These are phyloP conservation scores for Echium plantagineum DNA, from an alignment of 257 asterid species.

Conservation along the genomic window DNA sequence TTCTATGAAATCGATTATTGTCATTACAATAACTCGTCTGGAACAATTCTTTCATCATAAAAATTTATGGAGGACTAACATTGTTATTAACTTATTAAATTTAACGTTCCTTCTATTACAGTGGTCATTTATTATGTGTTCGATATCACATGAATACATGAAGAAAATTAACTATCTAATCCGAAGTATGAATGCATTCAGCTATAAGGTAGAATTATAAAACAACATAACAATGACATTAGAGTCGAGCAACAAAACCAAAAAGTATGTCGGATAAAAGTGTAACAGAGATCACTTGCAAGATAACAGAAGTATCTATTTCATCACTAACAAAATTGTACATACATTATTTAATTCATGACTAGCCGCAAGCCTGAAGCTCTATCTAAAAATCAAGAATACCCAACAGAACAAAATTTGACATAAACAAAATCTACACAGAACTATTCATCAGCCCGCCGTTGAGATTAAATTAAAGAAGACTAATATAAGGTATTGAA, in stretches of 20 bases:
- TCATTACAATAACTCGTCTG: no score
- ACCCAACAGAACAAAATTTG: background rate
- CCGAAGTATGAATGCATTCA: no score
- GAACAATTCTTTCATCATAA: no score
- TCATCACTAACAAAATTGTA: background rate
- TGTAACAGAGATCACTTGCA: no score
- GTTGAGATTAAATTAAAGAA: conserved; percentile 13
- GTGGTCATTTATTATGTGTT: conserved; percentile 26
- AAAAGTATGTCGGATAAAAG: no score
- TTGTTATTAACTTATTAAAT: background rate
- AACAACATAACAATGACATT: no score
- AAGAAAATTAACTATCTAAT: no score
- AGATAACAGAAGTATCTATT: background rate
- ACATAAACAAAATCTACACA: background rate
- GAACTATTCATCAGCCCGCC: background rate
- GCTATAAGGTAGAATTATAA: no score
- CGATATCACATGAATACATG: no score
- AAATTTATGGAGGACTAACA: background rate
- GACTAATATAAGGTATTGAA: conserved; percentile 36
- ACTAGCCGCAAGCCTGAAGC: background rate
- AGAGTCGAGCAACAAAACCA: no score
- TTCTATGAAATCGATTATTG: no score
- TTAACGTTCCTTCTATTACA: no score
- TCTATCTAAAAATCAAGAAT: background rate
- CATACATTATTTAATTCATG: background rate